A percentile compares a stretch with the other conserved stretches of the same genome.
phyloP scores from a whole-genome alignment of 306 rosid genomes.

The Cucurbita ficifolia region DNA sequence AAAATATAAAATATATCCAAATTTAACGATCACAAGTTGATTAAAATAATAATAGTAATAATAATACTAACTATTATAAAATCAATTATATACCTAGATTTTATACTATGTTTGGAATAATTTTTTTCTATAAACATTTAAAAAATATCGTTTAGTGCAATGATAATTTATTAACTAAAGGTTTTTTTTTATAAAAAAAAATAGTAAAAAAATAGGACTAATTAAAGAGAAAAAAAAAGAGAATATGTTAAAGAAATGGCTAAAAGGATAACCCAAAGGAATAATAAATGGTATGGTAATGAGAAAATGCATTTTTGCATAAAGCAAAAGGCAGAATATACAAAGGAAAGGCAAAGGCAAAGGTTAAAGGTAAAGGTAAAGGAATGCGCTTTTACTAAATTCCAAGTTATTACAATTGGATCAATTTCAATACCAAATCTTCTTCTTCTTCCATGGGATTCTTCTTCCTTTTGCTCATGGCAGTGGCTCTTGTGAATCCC shows the following conservation, averaged over 20 bases:
- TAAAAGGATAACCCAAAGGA: neutral
- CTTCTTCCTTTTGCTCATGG: slow-evolving; percentile 19
- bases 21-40: no score
- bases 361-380: neutral
- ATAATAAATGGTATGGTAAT: neutral
- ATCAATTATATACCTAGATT: no score
- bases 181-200: no score
- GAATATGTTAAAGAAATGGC: neutral
- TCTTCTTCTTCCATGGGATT: neutral
- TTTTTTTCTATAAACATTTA: no score
- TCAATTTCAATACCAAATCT: neutral
- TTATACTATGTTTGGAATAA: no score
- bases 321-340: neutral
- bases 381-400: neutral
- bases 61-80: no score
- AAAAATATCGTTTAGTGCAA: no score
- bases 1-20: no score
- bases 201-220: no score
- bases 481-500: slow-evolving; percentile 85
- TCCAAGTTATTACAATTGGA: neutral
- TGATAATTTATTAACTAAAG: no score
- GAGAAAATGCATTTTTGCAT: neutral
- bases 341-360: neutral
- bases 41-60: no score
- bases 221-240: no score